phyloP scores from a whole-genome alignment of 2,329 filamentous ascomycete genomes.

The Venturiaceae sp. region DNA sequence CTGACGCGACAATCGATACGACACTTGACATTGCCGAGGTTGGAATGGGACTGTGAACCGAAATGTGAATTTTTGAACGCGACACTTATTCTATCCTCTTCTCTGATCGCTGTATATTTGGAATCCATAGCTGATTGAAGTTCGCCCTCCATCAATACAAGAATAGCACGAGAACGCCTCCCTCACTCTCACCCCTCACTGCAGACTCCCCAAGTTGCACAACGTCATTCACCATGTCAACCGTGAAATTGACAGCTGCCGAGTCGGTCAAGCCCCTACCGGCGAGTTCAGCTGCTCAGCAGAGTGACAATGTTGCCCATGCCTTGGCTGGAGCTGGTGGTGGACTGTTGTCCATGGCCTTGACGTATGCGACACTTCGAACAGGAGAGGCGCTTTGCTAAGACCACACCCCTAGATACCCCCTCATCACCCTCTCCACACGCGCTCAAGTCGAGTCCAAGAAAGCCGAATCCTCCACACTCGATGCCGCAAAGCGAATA shows the following conservation, averaged over 20 bases:
- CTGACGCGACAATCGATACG: too few species aligned
- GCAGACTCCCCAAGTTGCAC: background rate
- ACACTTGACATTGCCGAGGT: too few species aligned
- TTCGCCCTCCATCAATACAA: background rate
- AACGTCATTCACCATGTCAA: background rate
- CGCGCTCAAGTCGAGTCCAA: constrained; percentile 96
- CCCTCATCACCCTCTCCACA: constrained; percentile 93
- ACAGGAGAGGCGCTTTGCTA: background rate
- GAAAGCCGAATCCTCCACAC: constrained; percentile 75
- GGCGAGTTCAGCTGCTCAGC: constrained; percentile 42
- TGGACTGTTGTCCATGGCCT: constrained; percentile 86
- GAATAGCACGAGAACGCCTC: background rate
- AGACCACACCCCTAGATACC: constrained; percentile 53
- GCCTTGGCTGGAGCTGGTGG: constrained; percentile 88
- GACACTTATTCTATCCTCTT: too few species aligned
- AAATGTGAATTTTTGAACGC: background rate
- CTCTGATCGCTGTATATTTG: background rate
- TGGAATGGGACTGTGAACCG: too few species aligned
- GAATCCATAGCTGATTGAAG: background rate
- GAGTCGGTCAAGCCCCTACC: background rate
- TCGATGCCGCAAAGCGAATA: constrained; percentile 75
- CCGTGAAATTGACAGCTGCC: background rate
- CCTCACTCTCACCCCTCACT: background rate
- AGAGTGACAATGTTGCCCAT: constrained; percentile 95
- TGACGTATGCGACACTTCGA: constrained; percentile 55